Base-by-base conservation (phyloP, 2,329 filamentous ascomycete species). In the Penicillium sp. region DNA sequence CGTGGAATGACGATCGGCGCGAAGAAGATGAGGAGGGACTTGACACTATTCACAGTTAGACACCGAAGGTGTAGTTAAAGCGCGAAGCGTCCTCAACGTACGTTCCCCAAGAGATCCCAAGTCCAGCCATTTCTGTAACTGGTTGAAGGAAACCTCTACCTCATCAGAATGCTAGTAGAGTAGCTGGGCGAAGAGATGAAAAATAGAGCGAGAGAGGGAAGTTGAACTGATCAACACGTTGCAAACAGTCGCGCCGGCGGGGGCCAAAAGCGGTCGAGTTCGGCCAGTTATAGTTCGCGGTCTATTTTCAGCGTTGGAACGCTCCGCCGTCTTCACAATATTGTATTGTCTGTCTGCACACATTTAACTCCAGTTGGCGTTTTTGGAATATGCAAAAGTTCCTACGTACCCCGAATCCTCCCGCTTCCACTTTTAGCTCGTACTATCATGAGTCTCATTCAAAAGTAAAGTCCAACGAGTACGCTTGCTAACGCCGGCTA, bases 21-120 rank as follows among this genome's bases (percentile, higher is more conserved):
- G 39, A 71, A 63, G 53, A 71, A 69, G 45, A 72, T 61, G 37
- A 65, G 47, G 45, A 72, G 56, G 14, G 64, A 66, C 48, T 70
- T 69, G 57, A 68, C 52, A 40, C 68, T 72, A 45, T 44, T 42
- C 16, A 32, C 31, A 25, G 31, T 50, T 39, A 49, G 46, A 20
- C 20, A 14, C 2, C 13, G 9, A 18, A 16, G 30, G 10, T 21
- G 26, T 29, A 5, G 29, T 19, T 18, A 15, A 21, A 2, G 18
- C 19, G 13, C 16, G 23, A n/a, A 33, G 16, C 7, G n/a, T n/a
- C n/a, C n/a, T n/a, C n/a, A n/a, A 59, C 60, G 31, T 55, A 64
- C 62, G 61, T 62, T 36, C 43, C 51, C 45, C 59, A 63, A 4
- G 60, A 61, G 19, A 63, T 54, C 19, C 51, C 48, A 9, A 58